phyloP scores from a whole-genome alignment of 768 basidiomycete species.

The Leccinum longicurvipes region DNA sequence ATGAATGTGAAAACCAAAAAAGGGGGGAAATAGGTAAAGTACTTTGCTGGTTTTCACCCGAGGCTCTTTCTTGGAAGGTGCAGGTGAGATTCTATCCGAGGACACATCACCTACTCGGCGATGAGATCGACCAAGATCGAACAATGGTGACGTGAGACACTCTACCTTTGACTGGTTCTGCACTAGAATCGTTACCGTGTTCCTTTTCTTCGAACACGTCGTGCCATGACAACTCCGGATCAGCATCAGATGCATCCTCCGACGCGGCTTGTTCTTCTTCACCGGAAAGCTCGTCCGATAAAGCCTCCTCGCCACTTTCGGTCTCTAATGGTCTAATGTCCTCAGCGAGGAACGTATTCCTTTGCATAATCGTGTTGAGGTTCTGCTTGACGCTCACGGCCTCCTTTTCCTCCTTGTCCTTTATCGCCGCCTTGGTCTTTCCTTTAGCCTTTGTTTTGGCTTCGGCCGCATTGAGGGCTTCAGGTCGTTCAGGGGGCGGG shows the following conservation, averaged over 20 bases:
- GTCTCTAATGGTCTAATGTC: slow-evolving; percentile 70
- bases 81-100: slow-evolving; percentile 35
- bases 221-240: slow-evolving; percentile 70
- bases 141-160: slow-evolving; percentile 4
- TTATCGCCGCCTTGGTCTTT: slow-evolving; percentile 41
- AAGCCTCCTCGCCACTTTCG: slow-evolving; percentile 31
- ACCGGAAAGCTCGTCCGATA: slow-evolving; percentile 31
- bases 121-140: slow-evolving; percentile 6
- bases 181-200: slow-evolving; percentile 13
- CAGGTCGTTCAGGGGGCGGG: slow-evolving; percentile 79
- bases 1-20: slow-evolving; percentile 8
- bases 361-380: slow-evolving; percentile 81
- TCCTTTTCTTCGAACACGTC: slow-evolving; percentile 73
- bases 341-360: slow-evolving; percentile 82
- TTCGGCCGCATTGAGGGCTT: slow-evolving; percentile 64
- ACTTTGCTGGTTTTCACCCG: slow-evolving; percentile 97
- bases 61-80: slow-evolving; percentile 50
- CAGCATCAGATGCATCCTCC: slow-evolving; percentile 30
- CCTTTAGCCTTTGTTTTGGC: slow-evolving; percentile 45
- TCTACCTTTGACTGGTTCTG: slow-evolving; percentile 20
- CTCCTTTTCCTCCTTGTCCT: slow-evolving; percentile 33
- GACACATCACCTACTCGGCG: slow-evolving; percentile 25
- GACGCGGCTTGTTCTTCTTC: slow-evolving; percentile 43
- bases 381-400: slow-evolving; percentile 79
- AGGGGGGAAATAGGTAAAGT: slow-evolving; percentile 6